These are phyloP conservation scores for Pseudisothecium myosuroides DNA, from an alignment of 225 moss, liverwort and hornwort genomes.

Conservation along the genomic window DNA sequence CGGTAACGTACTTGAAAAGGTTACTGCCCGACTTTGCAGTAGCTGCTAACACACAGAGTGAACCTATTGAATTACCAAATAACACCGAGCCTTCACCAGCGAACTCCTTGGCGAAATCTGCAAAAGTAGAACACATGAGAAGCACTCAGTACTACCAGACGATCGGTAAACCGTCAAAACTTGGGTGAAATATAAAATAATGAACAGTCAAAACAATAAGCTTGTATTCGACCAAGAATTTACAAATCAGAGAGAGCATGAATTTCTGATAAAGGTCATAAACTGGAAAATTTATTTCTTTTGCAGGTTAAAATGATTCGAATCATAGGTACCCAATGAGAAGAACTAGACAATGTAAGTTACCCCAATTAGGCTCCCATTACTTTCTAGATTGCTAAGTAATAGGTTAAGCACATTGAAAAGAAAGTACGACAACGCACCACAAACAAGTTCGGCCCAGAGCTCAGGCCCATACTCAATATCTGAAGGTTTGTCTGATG, in stretches of 20 bases:
- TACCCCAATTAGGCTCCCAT: background rate
- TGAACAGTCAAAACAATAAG: background rate
- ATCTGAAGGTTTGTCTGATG: conserved; percentile 73
- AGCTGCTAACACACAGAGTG: conserved; percentile 73
- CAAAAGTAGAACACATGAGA: background rate
- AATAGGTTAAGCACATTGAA: background rate
- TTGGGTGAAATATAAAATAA: background rate
- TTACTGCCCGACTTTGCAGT: conserved; percentile 48
- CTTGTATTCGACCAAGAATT: background rate
- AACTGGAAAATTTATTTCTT: background rate
- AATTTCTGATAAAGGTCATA: background rate
- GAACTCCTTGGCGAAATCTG: conserved; percentile 76
- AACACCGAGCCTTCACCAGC: conserved; percentile 61
- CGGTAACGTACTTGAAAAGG: conserved; percentile 50
- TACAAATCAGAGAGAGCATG: background rate
- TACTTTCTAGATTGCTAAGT: background rate
- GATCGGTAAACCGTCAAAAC: background rate
- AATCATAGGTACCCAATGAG: background rate
- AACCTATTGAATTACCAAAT: conserved; percentile 91
- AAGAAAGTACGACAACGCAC: conserved; percentile 14
- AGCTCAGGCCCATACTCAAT: conserved; percentile 77
- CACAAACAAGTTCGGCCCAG: conserved; percentile 80
- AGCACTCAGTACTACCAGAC: background rate
- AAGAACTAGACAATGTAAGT: background rate
- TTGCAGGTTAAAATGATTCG: background rate